Base-by-base conservation (phyloP, 78 protist genomes). In the Isochrysis galbana region DNA sequence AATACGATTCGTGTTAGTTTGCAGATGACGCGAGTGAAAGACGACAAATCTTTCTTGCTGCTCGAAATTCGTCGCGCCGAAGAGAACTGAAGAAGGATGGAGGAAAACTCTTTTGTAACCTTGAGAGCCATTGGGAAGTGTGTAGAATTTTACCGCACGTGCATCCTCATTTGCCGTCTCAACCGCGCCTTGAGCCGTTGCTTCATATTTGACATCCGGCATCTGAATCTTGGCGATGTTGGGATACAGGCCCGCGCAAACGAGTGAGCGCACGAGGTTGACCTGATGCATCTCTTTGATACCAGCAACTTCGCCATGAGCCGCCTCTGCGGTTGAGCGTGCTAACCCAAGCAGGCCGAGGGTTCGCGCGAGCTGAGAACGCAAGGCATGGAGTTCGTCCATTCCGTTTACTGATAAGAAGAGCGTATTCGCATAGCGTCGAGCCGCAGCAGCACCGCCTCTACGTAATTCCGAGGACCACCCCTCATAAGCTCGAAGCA, bases 241-340 rank as follows among this genome's bases (percentile, higher is more conserved):
- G 51, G 97, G 96, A 42, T 95, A 95, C n/a, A 89, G 90, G 39
- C 96, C 95, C 42, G 98, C 97, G 84, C 93, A 96, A 32, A 94
- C 17, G 23, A 94, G 92, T 32, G 97, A 95, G 82, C 91, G 91
- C 29, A 88, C 78, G 55, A 88, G 91, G 22, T 21, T 10, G 26
- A 46, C 82, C 39, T 72, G 36, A 23, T 29, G 41, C 23, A 29
- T 41, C 32, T 7, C 17, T 11, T 25, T 32, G 46, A 39, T 10
- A 22, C 84, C 17, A 41, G 34, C 84, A 32, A 26, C 74, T 32
- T 7, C 74, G 23, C 74, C 74, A 7, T 21, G 29, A 23, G 3
- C 3, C 74, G 74, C 74, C n/a, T 61, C 74, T 10, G 36, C 5
- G 5, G 74, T 77, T 17, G 46, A 17, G n/a, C 44, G 45, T 17